A percentile compares a stretch with the other conserved stretches of the same genome.
Evolutionary conservation across 306 rosid species (phyloP).

Genomic region (Rosa persica): DNA sequence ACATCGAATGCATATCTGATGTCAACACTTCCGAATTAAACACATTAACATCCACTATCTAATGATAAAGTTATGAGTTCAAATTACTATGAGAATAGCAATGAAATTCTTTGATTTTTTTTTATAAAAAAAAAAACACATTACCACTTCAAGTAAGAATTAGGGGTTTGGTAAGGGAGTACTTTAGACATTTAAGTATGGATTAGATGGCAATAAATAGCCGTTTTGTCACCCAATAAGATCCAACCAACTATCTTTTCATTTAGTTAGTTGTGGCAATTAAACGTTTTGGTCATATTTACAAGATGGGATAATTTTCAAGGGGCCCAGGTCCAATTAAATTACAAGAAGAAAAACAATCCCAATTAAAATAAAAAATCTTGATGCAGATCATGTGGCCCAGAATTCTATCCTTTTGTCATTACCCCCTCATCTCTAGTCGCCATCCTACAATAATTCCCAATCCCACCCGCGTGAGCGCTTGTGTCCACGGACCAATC

Average conservation of each 20-base stretch:
- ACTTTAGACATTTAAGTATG: too few relatives aligned
- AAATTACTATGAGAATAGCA: too few relatives aligned
- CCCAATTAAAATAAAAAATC: not conserved
- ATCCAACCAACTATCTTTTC: not conserved
- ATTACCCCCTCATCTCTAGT: not conserved
- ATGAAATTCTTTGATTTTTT: too few relatives aligned
- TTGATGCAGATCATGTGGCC: constrained; percentile 9
- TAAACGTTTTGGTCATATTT: not conserved
- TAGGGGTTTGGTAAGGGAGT: too few relatives aligned
- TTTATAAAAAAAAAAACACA: too few relatives aligned
- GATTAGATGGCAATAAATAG: not conserved
- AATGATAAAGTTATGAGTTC: too few relatives aligned
- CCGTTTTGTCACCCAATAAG: constrained; percentile 13
- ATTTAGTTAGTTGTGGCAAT: not conserved
- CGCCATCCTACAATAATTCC: not conserved
- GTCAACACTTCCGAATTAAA: too few relatives aligned
- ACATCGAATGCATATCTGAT: too few relatives aligned
- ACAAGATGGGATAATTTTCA: not conserved
- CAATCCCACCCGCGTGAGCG: not conserved
- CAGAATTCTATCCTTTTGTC: constrained; percentile 17
- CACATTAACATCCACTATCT: too few relatives aligned
- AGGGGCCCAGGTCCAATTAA: not conserved
- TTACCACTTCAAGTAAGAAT: too few relatives aligned
- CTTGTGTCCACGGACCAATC: not conserved
- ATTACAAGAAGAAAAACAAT: not conserved